phyloP scores from a whole-genome alignment of 1,284 basidiomycete genomes.

The Leccinum subatratum region DNA sequence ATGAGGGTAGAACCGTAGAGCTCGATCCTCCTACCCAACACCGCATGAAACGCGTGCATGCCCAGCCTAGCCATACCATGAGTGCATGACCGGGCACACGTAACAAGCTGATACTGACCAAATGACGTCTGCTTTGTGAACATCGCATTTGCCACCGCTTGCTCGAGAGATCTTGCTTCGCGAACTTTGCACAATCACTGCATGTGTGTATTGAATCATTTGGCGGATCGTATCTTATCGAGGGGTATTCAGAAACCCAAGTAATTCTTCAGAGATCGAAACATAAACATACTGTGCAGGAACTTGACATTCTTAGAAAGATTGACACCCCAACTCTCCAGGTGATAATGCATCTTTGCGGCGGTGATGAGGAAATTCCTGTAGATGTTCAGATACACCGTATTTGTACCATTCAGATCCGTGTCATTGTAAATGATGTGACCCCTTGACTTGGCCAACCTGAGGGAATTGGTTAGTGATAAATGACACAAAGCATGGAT shows the following conservation, averaged over 20 bases:
- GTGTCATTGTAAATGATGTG: constrained; percentile 79
- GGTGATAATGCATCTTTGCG: constrained; percentile 85
- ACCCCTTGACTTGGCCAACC: constrained; percentile 59
- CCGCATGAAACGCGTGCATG: constrained; percentile 65
- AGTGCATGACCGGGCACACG: constrained; percentile 4
- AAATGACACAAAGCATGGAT: neutral
- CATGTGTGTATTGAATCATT: constrained; percentile 53
- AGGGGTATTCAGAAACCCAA: neutral
- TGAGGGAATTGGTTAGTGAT: constrained; percentile 27
- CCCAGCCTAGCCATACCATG: constrained; percentile 61
- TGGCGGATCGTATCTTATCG: constrained; percentile 53
- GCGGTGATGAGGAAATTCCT: constrained; percentile 80
- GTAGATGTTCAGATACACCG: constrained; percentile 79
- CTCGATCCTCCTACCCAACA: constrained; percentile 57
- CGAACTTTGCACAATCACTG: constrained; percentile 47
- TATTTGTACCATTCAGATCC: constrained; percentile 58
- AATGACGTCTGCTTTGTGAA: constrained; percentile 50
- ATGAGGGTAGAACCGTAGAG: constrained; percentile 46
- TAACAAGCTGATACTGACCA: constrained; percentile 49
- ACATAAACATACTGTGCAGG: constrained; percentile 46
- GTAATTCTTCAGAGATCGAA: constrained; percentile 8
- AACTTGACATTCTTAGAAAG: constrained; percentile 43
- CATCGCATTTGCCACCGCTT: constrained; percentile 37
- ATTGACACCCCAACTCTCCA: constrained; percentile 56
- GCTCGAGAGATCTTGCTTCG: constrained; percentile 41